These are phyloP conservation scores for Cercospora nicotianae DNA, from an alignment of 2,329 filamentous ascomycete genomes.

Conservation along the genomic window DNA sequence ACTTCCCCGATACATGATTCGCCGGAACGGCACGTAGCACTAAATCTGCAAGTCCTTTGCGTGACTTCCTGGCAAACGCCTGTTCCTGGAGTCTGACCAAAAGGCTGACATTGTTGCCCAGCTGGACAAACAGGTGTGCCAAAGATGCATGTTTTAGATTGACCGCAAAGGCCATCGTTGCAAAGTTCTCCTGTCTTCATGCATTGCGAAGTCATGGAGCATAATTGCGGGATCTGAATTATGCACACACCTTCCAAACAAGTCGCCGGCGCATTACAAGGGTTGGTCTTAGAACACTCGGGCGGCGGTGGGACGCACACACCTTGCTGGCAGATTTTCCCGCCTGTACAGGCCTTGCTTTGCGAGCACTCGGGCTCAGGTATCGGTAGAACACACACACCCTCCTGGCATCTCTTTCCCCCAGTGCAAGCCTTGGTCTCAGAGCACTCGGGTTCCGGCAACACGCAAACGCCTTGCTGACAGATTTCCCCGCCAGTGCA, in stretches of 20 bases:
- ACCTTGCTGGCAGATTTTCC: not conserved
- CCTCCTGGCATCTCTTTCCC: no score
- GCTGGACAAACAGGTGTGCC: not conserved
- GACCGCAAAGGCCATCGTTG: not conserved
- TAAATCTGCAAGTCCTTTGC: not conserved
- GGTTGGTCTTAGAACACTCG: not conserved
- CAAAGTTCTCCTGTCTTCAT: not conserved
- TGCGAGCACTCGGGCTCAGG: not conserved
- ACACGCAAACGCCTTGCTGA: no score
- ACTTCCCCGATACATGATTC: not conserved
- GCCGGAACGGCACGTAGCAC: not conserved
- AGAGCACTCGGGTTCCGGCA: no score
- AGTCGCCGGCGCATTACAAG: not conserved
- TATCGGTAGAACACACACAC: no score
- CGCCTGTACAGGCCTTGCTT: not conserved
- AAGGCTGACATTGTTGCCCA: not conserved
- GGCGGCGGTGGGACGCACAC: not conserved
- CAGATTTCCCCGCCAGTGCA: no score
- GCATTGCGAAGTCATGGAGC: not conserved
- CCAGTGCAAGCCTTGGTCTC: no score
- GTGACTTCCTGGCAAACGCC: not conserved
- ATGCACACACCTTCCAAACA: not conserved
- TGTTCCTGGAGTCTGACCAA: not conserved
- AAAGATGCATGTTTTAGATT: not conserved
- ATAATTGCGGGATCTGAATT: not conserved